Percentiles rank a stretch among this genome's conserved stretches.
phyloP scores from a whole-genome alignment of 2,329 filamentous ascomycete species.

The Sporothrix brunneoviolacea region DNA sequence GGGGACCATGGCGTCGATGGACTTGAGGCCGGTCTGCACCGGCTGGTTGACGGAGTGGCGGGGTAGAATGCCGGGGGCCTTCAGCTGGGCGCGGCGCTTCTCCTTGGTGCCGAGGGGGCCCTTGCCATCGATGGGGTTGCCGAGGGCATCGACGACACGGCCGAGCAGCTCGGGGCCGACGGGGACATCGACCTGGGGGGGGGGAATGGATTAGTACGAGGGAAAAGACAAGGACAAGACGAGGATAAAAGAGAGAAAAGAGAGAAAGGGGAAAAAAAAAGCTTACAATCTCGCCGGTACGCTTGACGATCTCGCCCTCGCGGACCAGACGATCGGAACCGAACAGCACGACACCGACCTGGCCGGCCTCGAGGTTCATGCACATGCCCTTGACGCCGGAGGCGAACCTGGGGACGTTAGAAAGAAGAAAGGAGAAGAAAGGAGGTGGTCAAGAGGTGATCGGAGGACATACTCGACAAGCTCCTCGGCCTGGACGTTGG shows the following conservation, averaged over 20 bases:
- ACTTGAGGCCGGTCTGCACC: constrained; percentile 99
- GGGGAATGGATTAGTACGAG: too few relatives aligned
- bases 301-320: constrained; percentile 99
- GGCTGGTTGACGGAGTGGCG: constrained; percentile 96
- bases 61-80: constrained; percentile 97
- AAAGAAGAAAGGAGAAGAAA: constrained; percentile 17
- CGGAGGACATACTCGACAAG: constrained; percentile 83
- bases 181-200: constrained; percentile 94
- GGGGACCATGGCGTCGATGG: constrained; percentile 98
- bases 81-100: constrained; percentile 94
- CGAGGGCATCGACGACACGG: constrained; percentile 96
- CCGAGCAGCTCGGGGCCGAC: constrained; percentile 90
- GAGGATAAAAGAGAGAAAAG: constrained; percentile 49
- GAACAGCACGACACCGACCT: constrained; percentile 99
- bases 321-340: constrained; percentile 99
- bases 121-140: constrained; percentile 99
- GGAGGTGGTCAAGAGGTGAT: constrained; percentile 1
- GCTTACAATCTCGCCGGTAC: constrained; percentile 99
- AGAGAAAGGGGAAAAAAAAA: too few relatives aligned
- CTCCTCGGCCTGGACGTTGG: constrained; percentile 99
- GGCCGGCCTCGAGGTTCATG: constrained; percentile 99
- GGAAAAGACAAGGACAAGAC: background rate
- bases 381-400: constrained; percentile 99
- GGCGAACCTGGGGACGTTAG: constrained; percentile 64
- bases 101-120: constrained; percentile 88